Conservation (phyloP, 345 rosid species). For the Salix dunnii region DNA sequence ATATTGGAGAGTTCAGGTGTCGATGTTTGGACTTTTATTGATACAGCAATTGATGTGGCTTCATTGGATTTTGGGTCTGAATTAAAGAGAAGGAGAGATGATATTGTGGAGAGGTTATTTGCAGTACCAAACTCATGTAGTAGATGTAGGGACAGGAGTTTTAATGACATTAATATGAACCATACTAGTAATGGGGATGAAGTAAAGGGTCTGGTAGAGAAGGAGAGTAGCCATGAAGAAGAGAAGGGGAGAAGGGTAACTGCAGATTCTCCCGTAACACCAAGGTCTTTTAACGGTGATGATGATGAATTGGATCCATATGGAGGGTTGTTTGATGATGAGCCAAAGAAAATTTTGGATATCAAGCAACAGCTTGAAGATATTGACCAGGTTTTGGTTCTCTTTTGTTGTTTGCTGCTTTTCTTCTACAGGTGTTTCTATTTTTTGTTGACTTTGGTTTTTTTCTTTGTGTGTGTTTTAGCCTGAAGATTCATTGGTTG, state of each 20-base stretch:
- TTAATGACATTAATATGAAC: constrained; percentile 28
- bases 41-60: constrained; percentile 77
- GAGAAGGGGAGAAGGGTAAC: constrained; percentile 19
- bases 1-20: constrained; percentile 72
- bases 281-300: constrained; percentile 33
- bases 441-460: constrained; percentile 6
- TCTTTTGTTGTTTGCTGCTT: background rate
- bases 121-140: constrained; percentile 44
- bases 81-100: constrained; percentile 66
- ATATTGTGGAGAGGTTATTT: constrained; percentile 77
- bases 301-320: constrained; percentile 55
- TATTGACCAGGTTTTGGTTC: constrained; percentile 67
- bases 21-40: constrained; percentile 89
- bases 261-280: constrained; percentile 46
- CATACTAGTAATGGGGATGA: constrained; percentile 22
- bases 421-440: background rate
- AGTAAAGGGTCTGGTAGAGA: constrained; percentile 16
- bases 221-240: constrained; percentile 29
- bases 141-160: constrained; percentile 63
- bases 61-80: constrained; percentile 63
- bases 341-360: constrained; percentile 71
- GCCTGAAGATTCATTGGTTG: constrained; percentile 85
- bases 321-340: constrained; percentile 93
- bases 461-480: constrained; percentile 23
- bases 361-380: constrained; percentile 85